Conservation (phyloP, 306 rosid genomes). For the Coriaria nepalensis region DNA sequence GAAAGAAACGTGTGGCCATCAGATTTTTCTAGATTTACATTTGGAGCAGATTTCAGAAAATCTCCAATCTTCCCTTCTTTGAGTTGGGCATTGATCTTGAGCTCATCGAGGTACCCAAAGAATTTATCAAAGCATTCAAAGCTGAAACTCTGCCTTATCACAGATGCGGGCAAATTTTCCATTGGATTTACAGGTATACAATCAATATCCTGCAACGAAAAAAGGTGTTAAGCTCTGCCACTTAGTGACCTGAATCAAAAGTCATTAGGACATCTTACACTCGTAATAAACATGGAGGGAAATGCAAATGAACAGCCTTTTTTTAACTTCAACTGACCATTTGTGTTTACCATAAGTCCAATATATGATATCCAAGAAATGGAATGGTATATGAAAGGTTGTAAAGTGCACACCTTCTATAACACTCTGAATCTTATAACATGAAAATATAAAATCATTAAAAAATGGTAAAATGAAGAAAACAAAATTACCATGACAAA, state of each 20-base stretch:
- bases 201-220: constrained; percentile 63
- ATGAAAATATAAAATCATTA: not conserved
- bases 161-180: constrained; percentile 64
- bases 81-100: constrained; percentile 32
- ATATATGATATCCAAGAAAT: too few relatives aligned
- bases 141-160: constrained; percentile 26
- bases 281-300: too few relatives aligned
- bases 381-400: too few relatives aligned
- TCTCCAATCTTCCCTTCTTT: constrained; percentile 38
- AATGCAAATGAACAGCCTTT: too few relatives aligned
- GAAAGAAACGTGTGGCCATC: constrained; percentile 24
- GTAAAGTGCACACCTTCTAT: not conserved
- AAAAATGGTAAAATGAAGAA: constrained; percentile 7
- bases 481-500: constrained; percentile 56
- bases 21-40: constrained; percentile 27
- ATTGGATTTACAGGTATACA: constrained; percentile 83
- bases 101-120: constrained; percentile 36
- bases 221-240: constrained; percentile 16
- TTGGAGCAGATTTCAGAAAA: constrained; percentile 22
- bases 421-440: not conserved
- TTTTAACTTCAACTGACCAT: too few relatives aligned
- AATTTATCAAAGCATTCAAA: constrained; percentile 26
- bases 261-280: too few relatives aligned
- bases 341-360: too few relatives aligned
- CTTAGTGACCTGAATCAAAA: not conserved